Evolutionary conservation across 106 monocot genomes (phyloP), one percentile per base, ranked within the genome.

Genomic region (Dendrobium officinale): DNA sequence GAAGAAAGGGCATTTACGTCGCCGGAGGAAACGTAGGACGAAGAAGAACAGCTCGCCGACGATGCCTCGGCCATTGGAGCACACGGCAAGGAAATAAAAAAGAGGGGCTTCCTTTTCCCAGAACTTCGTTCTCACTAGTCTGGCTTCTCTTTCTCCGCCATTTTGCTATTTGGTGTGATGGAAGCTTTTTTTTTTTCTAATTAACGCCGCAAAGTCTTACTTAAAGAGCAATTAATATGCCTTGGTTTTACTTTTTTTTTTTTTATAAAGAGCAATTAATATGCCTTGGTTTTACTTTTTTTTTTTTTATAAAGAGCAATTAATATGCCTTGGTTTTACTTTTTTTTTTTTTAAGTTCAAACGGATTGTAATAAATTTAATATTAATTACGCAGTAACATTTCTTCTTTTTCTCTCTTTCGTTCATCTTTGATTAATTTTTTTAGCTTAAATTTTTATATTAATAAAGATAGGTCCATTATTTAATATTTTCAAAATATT

Each of bases 111-210:
- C 26, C 10, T 33, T 33, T 68, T 31, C 9, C 13, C 26, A n/a
- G 31, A 68, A 68, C 68, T 68, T 31, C 3, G 31, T 8, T 68
- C 26, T 68, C 68, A 31, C n/a, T n/a, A 61, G 61, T 3, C 3
- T 15, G 4, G 61, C 61, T 61, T 61, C 61, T 61, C 61, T n/a
- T 61, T n/a, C n/a, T 61, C 61, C 61, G 61, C 61, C 61, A 61
- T 61, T 61, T 51, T 22, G 61, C 61, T 9, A 20, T 10, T 61
- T 13, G 58, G 58, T 16, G 58, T 13, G 13, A 4, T 54, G 37
- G 3, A 37, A 37, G 9, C 56, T 56, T 56, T 4, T 17, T 56
- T 56, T 61, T 61, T 61, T 4, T 4, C 61, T 61, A 61, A 61
- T 61, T n/a, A 61, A 61, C 22, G 61, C n/a, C 10, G n/a, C 5